Base-by-base conservation (phyloP, 257 asterid species). In the Nicotiana otophora region DNA sequence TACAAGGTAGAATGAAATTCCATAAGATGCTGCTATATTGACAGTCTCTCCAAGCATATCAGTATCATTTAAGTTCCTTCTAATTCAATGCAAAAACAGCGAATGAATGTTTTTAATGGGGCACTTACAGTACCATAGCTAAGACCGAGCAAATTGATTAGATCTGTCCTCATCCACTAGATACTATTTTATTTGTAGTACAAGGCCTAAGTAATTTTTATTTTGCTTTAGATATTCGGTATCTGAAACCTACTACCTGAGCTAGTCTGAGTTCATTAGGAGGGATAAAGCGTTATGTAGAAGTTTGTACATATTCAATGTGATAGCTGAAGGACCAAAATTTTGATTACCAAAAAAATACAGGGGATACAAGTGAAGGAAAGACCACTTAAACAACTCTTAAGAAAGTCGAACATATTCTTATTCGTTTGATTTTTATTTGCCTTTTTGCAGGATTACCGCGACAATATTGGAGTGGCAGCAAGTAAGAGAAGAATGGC, bases 401-500 rank as follows among this genome's bases (percentile, higher is more conserved):
- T 58, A 16, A 10, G 69, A 26, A 57, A 62, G 17, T 42, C 9
- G 20, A 16, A 60, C 36, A 65, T 5, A 36, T 30, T 66, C 3
- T 48, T 53, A 3, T n/a, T 77, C 23, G 30, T 17, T 64, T 15
- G 2, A 36, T 77, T 9, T 75, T 30, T 9, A 5, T 46, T 79
- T 55, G 36, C 55, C 4, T 2, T 51, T 70, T 82, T 60, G 39
- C 12, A 87, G 89, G 46, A 62, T 8, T 33, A 30, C 53, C 86
- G 81, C 42, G 89, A 82, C 69, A n/a, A 30, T 2, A 12, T 79
- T 4, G 87, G 87, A 55, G 65, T 84, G 81, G 60, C 82, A 36
- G 84, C 86, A 55, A 79, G 58, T 75, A 87, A 84, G 46, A 17
- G 74, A 76, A 82, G 53, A 72, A 74, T 80, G 57, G 87, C 81